Evolutionary conservation across 2,329 filamentous ascomycete genomes (phyloP).

Genomic region (Verticillium zaregamsianum): DNA sequence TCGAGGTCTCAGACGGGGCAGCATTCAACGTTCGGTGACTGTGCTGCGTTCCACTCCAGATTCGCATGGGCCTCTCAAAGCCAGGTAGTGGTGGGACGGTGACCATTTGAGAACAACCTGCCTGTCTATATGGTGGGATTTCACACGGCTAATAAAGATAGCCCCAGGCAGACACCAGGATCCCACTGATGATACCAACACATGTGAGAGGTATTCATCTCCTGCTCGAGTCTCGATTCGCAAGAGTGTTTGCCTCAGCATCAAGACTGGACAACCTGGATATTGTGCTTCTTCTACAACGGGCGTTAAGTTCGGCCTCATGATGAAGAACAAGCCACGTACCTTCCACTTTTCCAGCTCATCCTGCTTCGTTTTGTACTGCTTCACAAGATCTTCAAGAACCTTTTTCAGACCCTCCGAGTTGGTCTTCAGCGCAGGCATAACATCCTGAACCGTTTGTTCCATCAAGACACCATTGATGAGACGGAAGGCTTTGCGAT

Average conservation of each 20-base stretch:
- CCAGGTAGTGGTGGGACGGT: too few relatives aligned
- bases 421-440: slow-evolving; percentile 88
- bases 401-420: slow-evolving; percentile 92
- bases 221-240: too few relatives aligned
- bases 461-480: slow-evolving; percentile 97
- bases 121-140: too few relatives aligned
- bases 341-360: slow-evolving; percentile 99
- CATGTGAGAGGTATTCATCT: background rate
- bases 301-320: background rate
- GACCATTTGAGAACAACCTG: too few relatives aligned
- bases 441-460: slow-evolving; percentile 86
- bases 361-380: slow-evolving; percentile 91
- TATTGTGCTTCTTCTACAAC: slow-evolving; percentile 79
- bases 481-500: slow-evolving; percentile 97
- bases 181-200: too few relatives aligned
- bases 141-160: too few relatives aligned
- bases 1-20: too few relatives aligned
- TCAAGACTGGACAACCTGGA: slow-evolving; percentile 79
- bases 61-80: too few relatives aligned
- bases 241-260: background rate
- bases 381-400: slow-evolving; percentile 88
- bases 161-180: too few relatives aligned
- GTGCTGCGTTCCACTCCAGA: too few relatives aligned
- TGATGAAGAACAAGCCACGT: slow-evolving; percentile 23
- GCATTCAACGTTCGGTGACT: too few relatives aligned